Evolutionary conservation across 108 stramenopile species (phyloP), one percentile per base, ranked within the genome.

Genomic region (Hondaea fermentalgiana): DNA sequence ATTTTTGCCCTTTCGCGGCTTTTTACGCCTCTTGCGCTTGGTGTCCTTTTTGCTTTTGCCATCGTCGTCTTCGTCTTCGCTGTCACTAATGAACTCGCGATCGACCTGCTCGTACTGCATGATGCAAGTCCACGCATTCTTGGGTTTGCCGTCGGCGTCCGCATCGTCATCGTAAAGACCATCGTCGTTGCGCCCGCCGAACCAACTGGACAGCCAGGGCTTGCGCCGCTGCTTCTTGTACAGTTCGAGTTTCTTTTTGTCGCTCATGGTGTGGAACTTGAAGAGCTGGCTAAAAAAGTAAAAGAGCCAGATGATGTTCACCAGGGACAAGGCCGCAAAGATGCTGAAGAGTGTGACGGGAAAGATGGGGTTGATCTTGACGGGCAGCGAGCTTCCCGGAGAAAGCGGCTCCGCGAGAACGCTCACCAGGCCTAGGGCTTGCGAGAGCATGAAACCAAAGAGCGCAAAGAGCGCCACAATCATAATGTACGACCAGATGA

Each of bases 291-390:
- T 53, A 3, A 83, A 83, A 23, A 53, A 83, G 76, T 83, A 83
- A 23, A 83, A 25, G 10, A 53, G 45, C 76, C 45, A 53, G 19
- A 83, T 53, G 76, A 83, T 53, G 51, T 47, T 53, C 43, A 83
- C 45, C 17, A 83, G 51, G 10, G 45, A 10, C 43, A 83, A 23
- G 10, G 25, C 49, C 45, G 51, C 76, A 12, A 83, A 47, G 25
- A 83, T 47, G 51, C 49, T 83, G 28, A 83, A 83, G 25, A 83
- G 45, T 43, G 51, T 83, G 10, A 83, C 76, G 23, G 76, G 76
- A 45, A 83, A 83, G 76, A 83, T 83, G 25, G 76, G 76, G 76
- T 83, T 83, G 23, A 83, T 28, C 51, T 83, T 83, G 49, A 83
- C 76, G 1, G 76, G 76, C 8, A 83, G 5, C 49, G 1, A 0